phyloP scores from a whole-genome alignment of 768 basidiomycete species.

The Xerocomus spinulosus region DNA sequence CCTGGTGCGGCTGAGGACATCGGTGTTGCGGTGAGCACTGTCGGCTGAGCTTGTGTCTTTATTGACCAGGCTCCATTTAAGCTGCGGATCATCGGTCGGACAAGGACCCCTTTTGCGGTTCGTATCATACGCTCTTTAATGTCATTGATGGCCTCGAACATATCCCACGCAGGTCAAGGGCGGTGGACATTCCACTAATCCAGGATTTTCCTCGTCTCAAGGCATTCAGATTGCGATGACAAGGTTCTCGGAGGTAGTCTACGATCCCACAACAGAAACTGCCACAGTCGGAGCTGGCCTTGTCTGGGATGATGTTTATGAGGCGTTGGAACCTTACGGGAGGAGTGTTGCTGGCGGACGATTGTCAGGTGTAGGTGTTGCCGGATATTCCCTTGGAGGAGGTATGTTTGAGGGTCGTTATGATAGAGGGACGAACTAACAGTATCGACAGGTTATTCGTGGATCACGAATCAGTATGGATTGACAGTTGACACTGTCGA shows the following conservation, averaged over 20 bases:
- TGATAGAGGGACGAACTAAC: background rate
- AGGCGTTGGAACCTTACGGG: constrained; percentile 36
- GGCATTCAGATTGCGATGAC: constrained; percentile 55
- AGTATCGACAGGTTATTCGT: constrained; percentile 47
- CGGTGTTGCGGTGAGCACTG: constrained; percentile 36
- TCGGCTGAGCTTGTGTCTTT: background rate
- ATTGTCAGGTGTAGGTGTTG: constrained; percentile 52
- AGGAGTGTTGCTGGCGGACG: constrained; percentile 53
- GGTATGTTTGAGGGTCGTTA: constrained; percentile 23
- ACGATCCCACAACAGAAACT: constrained; percentile 35
- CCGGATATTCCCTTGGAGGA: constrained; percentile 53
- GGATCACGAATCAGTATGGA: constrained; percentile 56
- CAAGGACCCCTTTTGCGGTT: constrained; percentile 27
- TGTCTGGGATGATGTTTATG: constrained; percentile 65
- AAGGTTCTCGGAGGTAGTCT: constrained; percentile 41
- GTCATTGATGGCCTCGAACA: background rate
- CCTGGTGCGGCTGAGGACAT: constrained; percentile 50
- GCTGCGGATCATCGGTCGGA: constrained; percentile 37
- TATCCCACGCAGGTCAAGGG: constrained; percentile 45
- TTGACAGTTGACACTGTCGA: constrained; percentile 49
- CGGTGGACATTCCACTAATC: constrained; percentile 53
- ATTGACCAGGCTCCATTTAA: background rate
- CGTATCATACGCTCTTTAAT: background rate
- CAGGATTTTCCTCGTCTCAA: constrained; percentile 50
- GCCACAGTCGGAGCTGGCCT: constrained; percentile 37